phyloP scores from a whole-genome alignment of 2,329 filamentous ascomycete genomes.

The Monosporascus sp. region DNA sequence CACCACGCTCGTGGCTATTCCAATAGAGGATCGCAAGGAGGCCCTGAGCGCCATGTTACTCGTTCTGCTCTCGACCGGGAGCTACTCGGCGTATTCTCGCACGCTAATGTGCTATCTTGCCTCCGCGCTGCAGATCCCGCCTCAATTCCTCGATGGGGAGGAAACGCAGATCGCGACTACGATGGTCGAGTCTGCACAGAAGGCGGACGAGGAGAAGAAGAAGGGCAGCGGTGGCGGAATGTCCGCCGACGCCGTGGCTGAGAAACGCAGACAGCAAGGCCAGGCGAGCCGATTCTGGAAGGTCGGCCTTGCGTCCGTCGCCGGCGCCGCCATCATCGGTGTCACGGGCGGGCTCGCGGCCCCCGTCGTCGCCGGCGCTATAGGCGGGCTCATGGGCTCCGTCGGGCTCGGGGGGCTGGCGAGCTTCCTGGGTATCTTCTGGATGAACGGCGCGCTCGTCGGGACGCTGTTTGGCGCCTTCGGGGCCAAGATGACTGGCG shows the following conservation, averaged over 20 bases:
- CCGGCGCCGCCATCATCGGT: conserved; percentile 84
- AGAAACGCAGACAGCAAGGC: conserved; percentile 67
- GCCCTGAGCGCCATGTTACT: conserved; percentile 66
- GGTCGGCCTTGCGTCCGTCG: conserved; percentile 81
- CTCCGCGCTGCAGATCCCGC: conserved; percentile 59
- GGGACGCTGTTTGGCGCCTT: conserved; percentile 87
- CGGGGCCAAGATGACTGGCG: conserved; percentile 72
- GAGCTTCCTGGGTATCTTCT: conserved; percentile 79
- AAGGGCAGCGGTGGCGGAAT: conserved; percentile 45
- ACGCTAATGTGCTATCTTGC: conserved; percentile 62
- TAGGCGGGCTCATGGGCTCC: conserved; percentile 80
- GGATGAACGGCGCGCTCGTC: conserved; percentile 79
- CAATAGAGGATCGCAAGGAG: conserved; percentile 54
- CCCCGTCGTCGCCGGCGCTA: conserved; percentile 77
- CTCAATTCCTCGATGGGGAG: conserved; percentile 58
- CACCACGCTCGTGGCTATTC: conserved; percentile 50
- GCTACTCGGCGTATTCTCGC: conserved; percentile 70
- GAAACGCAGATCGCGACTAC: conserved; percentile 73
- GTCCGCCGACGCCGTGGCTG: conserved; percentile 70
- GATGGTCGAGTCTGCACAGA: conserved; percentile 62
- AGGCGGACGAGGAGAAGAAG: conserved; percentile 32
- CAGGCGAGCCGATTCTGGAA: conserved; percentile 76
- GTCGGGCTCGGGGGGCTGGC: conserved; percentile 81
- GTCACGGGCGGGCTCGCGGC: conserved; percentile 88
- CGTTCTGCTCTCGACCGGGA: conserved; percentile 64